Conservation (phyloP, 768 basidiomycete genomes). For the Hygrophoropsis aurantiaca region DNA sequence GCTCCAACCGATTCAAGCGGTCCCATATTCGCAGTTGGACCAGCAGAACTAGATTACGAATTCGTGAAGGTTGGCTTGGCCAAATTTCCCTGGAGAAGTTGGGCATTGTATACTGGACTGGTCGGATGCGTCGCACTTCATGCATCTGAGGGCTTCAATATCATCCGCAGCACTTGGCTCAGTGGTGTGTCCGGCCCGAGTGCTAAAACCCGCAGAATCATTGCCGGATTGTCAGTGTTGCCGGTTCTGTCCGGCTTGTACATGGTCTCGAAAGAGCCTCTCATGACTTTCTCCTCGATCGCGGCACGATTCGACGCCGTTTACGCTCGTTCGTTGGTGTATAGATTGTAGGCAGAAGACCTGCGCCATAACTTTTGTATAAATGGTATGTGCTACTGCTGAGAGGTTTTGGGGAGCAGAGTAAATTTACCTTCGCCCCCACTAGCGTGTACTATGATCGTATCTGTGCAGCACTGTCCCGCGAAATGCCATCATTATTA, state of each 20-base stretch:
- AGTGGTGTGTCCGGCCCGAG: constrained; percentile 20
- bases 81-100: constrained; percentile 61
- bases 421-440: too few relatives aligned
- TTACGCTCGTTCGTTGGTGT: constrained; percentile 46
- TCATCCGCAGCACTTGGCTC: constrained; percentile 55
- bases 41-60: constrained; percentile 79
- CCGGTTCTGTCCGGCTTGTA: constrained; percentile 60
- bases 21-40: constrained; percentile 61
- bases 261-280: constrained; percentile 54
- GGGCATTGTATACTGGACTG: constrained; percentile 63
- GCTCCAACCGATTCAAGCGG: constrained; percentile 44
- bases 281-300: constrained; percentile 53
- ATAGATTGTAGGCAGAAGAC: constrained; percentile 35
- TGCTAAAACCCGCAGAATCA: constrained; percentile 23
- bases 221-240: constrained; percentile 37
- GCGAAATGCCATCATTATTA: too few relatives aligned
- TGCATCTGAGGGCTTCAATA: constrained; percentile 54
- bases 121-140: constrained; percentile 59
- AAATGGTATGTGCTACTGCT: background rate
- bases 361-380: background rate
- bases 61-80: constrained; percentile 75
- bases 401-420: too few relatives aligned
- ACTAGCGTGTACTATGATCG: too few relatives aligned
- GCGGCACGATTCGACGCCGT: constrained; percentile 51
- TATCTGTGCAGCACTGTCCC: too few relatives aligned